Percentiles rank a stretch among this genome's conserved stretches.
These are phyloP conservation scores for Eucalyptus brandiana DNA, from an alignment of 345 rosid genomes.

Conservation along the genomic window DNA sequence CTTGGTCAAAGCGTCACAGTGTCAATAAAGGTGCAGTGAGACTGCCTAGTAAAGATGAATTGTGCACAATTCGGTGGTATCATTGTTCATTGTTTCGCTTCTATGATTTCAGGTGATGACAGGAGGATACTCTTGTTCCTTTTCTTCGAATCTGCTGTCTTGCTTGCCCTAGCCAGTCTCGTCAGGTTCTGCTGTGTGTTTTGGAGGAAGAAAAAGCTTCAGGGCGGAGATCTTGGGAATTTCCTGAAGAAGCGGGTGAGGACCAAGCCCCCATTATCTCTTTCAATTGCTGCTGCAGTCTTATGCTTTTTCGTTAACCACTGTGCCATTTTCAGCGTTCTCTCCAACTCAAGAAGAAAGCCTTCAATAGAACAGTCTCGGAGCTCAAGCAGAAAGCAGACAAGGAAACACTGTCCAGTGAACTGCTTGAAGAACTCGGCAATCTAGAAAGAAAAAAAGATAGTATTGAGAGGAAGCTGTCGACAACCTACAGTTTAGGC, in stretches of 20 bases:
- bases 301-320: neutral
- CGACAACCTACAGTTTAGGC: conserved; percentile 74
- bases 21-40: conserved; percentile 35
- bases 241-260: conserved; percentile 73
- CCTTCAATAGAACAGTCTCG: conserved; percentile 33
- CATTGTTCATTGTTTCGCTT: neutral
- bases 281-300: neutral
- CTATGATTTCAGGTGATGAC: conserved; percentile 34
- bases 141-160: conserved; percentile 44
- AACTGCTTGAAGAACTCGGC: conserved; percentile 22
- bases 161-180: conserved; percentile 42
- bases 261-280: neutral
- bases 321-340: conserved; percentile 27
- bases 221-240: conserved; percentile 36
- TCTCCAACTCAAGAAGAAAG: conserved; percentile 65
- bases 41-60: neutral
- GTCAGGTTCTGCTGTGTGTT: conserved; percentile 73
- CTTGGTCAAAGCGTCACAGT: conserved; percentile 26
- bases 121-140: conserved; percentile 41
- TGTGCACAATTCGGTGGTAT: neutral
- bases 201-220: conserved; percentile 84
- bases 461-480: conserved; percentile 50
- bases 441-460: conserved; percentile 42
- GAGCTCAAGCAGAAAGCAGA: conserved; percentile 40
- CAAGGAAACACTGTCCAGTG: conserved; percentile 23